These are phyloP conservation scores for Torrubiella hemipterigena DNA, from an alignment of 2,329 filamentous ascomycete genomes.

Conservation along the genomic window DNA sequence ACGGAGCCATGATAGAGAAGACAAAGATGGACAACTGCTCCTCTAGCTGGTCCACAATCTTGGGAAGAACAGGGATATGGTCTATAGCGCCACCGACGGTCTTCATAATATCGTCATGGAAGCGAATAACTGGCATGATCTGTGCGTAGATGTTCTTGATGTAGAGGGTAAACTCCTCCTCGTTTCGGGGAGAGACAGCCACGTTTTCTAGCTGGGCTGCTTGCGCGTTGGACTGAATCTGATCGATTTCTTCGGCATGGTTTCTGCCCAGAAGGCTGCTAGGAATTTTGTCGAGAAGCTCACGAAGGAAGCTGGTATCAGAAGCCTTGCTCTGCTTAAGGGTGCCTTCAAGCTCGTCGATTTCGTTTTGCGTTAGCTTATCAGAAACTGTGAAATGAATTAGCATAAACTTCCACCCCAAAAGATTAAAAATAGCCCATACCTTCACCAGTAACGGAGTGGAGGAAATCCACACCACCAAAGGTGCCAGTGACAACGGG, in stretches of 20 bases:
- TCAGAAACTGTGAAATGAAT: conserved; percentile 52
- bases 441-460: conserved; percentile 66
- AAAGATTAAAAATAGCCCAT: conserved; percentile 7
- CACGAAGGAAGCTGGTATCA: conserved; percentile 64
- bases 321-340: conserved; percentile 52
- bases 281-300: conserved; percentile 72
- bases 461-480: conserved; percentile 86
- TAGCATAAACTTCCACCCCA: background rate
- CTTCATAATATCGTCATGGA: conserved; percentile 82
- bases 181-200: conserved; percentile 62
- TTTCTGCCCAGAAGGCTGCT: conserved; percentile 68
- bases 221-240: conserved; percentile 66
- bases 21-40: conserved; percentile 83
- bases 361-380: conserved; percentile 82
- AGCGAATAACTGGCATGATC: conserved; percentile 81
- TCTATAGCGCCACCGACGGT: conserved; percentile 66
- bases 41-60: conserved; percentile 75
- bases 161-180: conserved; percentile 75
- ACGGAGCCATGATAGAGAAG: conserved; percentile 83
- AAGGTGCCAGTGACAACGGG: conserved; percentile 86
- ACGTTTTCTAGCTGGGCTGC: conserved; percentile 65
- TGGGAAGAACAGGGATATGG: conserved; percentile 72
- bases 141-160: conserved; percentile 61
- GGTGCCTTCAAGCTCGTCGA: conserved; percentile 78
- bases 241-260: conserved; percentile 62